These are phyloP conservation scores for Leucocoprinus birnbaumii DNA, from an alignment of 768 basidiomycete genomes.

Conservation along the genomic window DNA sequence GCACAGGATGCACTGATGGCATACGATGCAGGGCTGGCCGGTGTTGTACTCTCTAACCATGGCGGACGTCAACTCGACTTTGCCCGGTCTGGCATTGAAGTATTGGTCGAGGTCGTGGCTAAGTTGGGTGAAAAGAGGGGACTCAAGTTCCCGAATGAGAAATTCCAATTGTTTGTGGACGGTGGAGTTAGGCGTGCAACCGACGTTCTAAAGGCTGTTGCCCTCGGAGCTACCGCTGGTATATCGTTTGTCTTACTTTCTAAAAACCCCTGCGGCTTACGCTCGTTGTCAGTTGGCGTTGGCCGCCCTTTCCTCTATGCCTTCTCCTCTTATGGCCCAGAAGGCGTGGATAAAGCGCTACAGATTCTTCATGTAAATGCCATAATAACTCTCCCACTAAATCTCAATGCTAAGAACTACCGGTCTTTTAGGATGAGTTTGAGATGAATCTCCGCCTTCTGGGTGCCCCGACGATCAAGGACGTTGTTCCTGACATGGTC, in stretches of 20 bases:
- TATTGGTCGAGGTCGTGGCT: conserved; percentile 82
- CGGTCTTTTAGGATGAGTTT: conserved; percentile 77
- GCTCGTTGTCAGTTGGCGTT: conserved; percentile 54
- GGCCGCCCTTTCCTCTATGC: conserved; percentile 89
- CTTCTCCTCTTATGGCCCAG: conserved; percentile 84
- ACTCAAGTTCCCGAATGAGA: conserved; percentile 70
- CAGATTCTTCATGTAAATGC: conserved; percentile 67
- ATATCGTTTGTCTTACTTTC: conserved; percentile 8
- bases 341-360: conserved; percentile 82
- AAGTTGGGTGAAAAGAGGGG: conserved; percentile 68
- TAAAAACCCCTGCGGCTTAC: neutral
- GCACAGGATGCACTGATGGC: conserved; percentile 77
- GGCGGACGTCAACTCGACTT: conserved; percentile 79
- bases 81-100: conserved; percentile 84
- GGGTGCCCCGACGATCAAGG: conserved; percentile 76
- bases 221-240: conserved; percentile 88
- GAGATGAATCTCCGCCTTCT: conserved; percentile 97
- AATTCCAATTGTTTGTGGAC: conserved; percentile 86
- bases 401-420: conserved; percentile 3
- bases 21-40: conserved; percentile 70
- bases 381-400: neutral
- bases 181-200: conserved; percentile 93
- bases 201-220: conserved; percentile 86
- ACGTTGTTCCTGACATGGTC: conserved; percentile 88
- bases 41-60: conserved; percentile 86